phyloP scores from a whole-genome alignment of 192 early-diverging fungal genomes.

The Coemansia sp. region DNA sequence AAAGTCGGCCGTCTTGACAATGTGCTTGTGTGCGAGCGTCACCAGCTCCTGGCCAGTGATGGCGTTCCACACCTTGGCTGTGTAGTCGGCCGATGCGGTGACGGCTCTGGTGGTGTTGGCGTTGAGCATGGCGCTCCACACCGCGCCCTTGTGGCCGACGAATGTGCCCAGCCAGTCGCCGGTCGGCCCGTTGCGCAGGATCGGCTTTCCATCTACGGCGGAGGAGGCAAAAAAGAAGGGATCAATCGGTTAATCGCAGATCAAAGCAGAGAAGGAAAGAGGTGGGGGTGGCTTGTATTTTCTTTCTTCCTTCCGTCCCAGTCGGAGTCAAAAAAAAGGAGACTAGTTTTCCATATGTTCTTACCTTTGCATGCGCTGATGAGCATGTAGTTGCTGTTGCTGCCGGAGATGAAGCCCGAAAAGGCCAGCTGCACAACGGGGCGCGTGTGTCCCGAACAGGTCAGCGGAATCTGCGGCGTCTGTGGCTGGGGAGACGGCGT shows the following conservation, averaged over 20 bases:
- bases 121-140: constrained; percentile 82
- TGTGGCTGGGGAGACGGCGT: constrained; percentile 5
- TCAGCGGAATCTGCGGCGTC: constrained; percentile 68
- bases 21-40: constrained; percentile 75
- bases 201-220: constrained; percentile 73
- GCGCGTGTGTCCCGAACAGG: constrained; percentile 87
- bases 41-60: constrained; percentile 68
- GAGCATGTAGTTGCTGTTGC: constrained; percentile 69
- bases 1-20: constrained; percentile 85
- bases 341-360: background rate
- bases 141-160: constrained; percentile 87
- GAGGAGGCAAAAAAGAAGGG: constrained; percentile 1
- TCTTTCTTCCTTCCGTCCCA: background rate
- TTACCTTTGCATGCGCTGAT: constrained; percentile 84
- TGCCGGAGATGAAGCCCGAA: constrained; percentile 69
- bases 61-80: constrained; percentile 88
- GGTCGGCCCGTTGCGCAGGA: constrained; percentile 81
- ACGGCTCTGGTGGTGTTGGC: constrained; percentile 77
- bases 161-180: constrained; percentile 95
- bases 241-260: constrained; percentile 4
- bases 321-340: background rate
- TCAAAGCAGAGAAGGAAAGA: background rate
- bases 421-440: constrained; percentile 88
- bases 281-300: background rate
- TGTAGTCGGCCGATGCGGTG: constrained; percentile 92